Evolutionary conservation across 805 yeast genomes (phyloP).

Genomic region (Kodamaea kaohsiungensis): DNA sequence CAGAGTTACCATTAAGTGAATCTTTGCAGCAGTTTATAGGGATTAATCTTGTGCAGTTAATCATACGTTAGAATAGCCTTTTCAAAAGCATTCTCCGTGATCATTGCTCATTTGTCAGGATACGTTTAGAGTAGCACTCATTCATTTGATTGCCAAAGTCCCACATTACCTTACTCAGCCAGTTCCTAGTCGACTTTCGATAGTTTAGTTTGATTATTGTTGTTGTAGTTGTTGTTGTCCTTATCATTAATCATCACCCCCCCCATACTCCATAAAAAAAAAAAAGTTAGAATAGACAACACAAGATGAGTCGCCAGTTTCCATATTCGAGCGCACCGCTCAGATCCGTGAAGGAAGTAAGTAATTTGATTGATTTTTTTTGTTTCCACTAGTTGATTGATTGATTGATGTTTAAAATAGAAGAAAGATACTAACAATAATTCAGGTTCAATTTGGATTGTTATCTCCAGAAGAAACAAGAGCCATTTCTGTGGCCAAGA

Average conservation of each 20-base stretch:
- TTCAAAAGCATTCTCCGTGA: neutral
- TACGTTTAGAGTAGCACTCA: conserved; percentile 26
- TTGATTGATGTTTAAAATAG: neutral
- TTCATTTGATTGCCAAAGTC: conserved; percentile 31
- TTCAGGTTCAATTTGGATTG: conserved; percentile 89
- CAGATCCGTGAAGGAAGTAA: conserved; percentile 92
- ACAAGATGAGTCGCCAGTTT: conserved; percentile 50
- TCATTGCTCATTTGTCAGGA: conserved; percentile 2
- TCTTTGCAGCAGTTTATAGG: neutral
- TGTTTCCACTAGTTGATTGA: neutral
- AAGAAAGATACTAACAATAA: conserved; percentile 17
- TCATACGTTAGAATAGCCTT: neutral
- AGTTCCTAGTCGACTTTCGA: neutral
- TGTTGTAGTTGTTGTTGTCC: neutral
- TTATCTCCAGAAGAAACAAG: conserved; percentile 95
- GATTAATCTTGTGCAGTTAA: conserved; percentile 1
- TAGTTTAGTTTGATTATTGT: conserved; percentile 1
- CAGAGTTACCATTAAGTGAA: neutral
- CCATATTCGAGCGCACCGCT: conserved; percentile 98
- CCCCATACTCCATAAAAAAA: conserved; percentile 6
- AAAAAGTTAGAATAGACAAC: conserved; percentile 17
- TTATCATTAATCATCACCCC: neutral
- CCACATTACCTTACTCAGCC: neutral
- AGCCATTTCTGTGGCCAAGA: conserved; percentile 96
- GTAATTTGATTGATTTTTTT: conserved; percentile 27